Evolutionary conservation across 352 stramenopile species (phyloP), one percentile per base, ranked within the genome.

Genomic region (Phytophthora agathidicida): DNA sequence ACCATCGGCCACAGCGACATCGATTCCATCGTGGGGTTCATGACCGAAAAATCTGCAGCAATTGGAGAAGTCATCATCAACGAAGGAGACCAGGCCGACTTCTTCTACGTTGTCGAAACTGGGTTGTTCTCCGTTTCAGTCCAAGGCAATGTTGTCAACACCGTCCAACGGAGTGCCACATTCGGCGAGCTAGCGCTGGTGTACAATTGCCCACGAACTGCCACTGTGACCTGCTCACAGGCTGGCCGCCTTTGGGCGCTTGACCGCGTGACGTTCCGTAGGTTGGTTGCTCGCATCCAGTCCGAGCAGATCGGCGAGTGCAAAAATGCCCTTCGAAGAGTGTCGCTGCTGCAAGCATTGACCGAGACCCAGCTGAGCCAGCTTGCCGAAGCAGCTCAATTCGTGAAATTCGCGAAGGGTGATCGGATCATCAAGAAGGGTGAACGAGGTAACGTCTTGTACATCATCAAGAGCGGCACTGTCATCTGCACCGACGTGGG

Each of bases 181-280:
- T 98, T 98, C 57, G 96, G 96, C 38, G 97, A 99, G 68, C 68
- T 98, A 7, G 95, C 96, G 4, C 77, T 99, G 14, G 83, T 99
- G 58, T 99, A 99, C 75, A 98, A 98, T 67, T 90, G 89, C 42
- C 96, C 96, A n/a, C 77, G 96, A 27, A 94, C 94, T 20, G 96
- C 95, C 2, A 98, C 86, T 69, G 90, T 96, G 7, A 73, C 65
- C 8, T 82, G 77, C 23, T 67, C 60, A 1, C 55, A 80, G 9
- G 35, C 71, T 24, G 78, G 75, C 30, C 70, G 73, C 50, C 62
- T 97, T 20, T 97, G 89, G 86, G 79, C 86, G 5, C 77, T 97
- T 1, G 86, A 96, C 54, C 80, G 92, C 48, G 63, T 88, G 26
- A 91, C 93, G 1, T 98, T 97, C 61, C 70, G 84, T 2, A 77